Evolutionary conservation across 805 yeast species (phyloP).

Genomic region (Metschnikowia amazonensis): DNA sequence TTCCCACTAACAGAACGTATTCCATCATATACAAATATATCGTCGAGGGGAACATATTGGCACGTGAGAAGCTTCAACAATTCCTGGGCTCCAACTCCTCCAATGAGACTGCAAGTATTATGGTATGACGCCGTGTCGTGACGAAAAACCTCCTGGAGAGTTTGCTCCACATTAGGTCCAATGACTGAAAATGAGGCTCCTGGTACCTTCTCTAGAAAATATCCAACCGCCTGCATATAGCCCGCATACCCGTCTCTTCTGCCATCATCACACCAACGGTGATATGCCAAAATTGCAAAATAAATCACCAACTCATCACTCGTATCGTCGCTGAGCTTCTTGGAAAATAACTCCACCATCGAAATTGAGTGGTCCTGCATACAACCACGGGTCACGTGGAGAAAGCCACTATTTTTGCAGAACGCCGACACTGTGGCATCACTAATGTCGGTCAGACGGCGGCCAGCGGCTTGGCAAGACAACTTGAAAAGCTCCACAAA

Average conservation of each 20-base stretch:
- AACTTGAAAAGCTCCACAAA: constrained; percentile 35
- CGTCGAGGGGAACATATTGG: constrained; percentile 78
- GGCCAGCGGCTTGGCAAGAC: constrained; percentile 25
- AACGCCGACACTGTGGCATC: constrained; percentile 43
- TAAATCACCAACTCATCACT: constrained; percentile 31
- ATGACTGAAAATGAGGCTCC: neutral
- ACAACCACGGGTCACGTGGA: constrained; percentile 50
- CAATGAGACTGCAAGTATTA: constrained; percentile 65
- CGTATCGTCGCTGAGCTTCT: constrained; percentile 1
- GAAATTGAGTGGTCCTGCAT: constrained; percentile 9
- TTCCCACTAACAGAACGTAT: constrained; percentile 46
- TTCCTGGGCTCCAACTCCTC: constrained; percentile 87
- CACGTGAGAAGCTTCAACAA: constrained; percentile 67
- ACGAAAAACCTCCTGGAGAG: constrained; percentile 32
- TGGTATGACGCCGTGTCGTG: constrained; percentile 46
- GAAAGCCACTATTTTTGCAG: constrained; percentile 56
- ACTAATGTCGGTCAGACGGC: constrained; percentile 27
- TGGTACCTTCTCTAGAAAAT: constrained; percentile 9
- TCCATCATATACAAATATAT: constrained; percentile 72
- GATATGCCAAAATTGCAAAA: constrained; percentile 39
- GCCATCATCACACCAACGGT: constrained; percentile 23
- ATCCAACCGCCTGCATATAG: constrained; percentile 20
- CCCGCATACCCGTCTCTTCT: constrained; percentile 18
- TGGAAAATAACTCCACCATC: neutral
- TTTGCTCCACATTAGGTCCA: constrained; percentile 11